These are phyloP conservation scores for Chaetomidium leptoderma DNA, from an alignment of 495 filamentous ascomycete genomes.

Conservation along the genomic window DNA sequence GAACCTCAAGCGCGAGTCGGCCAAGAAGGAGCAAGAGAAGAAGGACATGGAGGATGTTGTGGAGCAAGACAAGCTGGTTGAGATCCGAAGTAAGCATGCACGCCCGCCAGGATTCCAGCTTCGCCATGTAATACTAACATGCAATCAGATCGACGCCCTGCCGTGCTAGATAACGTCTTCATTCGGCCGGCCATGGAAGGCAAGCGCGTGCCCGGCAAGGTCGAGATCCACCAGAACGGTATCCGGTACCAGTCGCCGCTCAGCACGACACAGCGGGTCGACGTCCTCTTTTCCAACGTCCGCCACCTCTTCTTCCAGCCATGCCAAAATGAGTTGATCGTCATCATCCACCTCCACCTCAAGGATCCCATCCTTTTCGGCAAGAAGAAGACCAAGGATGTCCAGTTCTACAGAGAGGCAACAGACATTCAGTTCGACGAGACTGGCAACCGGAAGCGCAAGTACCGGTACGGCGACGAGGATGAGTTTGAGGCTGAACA, in stretches of 20 bases:
- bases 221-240: slow-evolving; percentile 99
- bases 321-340: slow-evolving; percentile 89
- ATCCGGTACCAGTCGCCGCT: slow-evolving; percentile 90
- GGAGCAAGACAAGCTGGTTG: slow-evolving; percentile 93
- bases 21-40: slow-evolving; percentile 92
- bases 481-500: slow-evolving; percentile 99
- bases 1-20: slow-evolving; percentile 84
- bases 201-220: slow-evolving; percentile 89
- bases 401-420: slow-evolving; percentile 97
- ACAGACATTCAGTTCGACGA: slow-evolving; percentile 99
- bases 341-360: slow-evolving; percentile 95
- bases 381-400: slow-evolving; percentile 91
- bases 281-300: slow-evolving; percentile 96
- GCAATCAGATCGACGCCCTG: slow-evolving; percentile 71
- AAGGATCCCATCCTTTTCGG: slow-evolving; percentile 98
- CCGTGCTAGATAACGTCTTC: slow-evolving; percentile 82
- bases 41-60: slow-evolving; percentile 99
- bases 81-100: slow-evolving; percentile 71
- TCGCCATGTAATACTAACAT: slow-evolving; percentile 31
- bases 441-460: slow-evolving; percentile 94
- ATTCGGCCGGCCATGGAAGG: slow-evolving; percentile 92
- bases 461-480: slow-evolving; percentile 97
- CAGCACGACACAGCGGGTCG: slow-evolving; percentile 73
- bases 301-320: slow-evolving; percentile 99
- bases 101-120: background rate